phyloP scores from a whole-genome alignment of 148 eudicot genomes.

The Fagopyrum homotropicum region DNA sequence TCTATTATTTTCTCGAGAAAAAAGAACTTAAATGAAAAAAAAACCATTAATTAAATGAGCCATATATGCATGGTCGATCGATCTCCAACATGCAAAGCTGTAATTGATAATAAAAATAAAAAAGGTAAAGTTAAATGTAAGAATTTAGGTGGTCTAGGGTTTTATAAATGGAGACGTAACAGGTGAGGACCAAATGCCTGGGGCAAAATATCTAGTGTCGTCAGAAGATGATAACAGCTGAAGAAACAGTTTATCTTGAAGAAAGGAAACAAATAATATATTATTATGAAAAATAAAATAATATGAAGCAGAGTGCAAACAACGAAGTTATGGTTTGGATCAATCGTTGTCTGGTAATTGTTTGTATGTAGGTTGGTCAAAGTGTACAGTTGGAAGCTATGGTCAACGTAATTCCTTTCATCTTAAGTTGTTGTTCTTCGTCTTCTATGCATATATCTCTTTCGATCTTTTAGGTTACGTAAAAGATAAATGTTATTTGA shows the following conservation, averaged over 20 bases:
- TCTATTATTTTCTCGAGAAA: neutral
- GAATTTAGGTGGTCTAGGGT: neutral
- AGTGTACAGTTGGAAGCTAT: constrained; percentile 18
- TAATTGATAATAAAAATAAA: neutral
- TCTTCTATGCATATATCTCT: neutral
- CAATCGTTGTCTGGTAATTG: constrained; percentile 2
- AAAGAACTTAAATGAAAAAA: neutral
- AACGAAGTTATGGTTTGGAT: constrained; percentile 2
- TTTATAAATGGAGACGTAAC: neutral
- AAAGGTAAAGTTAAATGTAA: neutral
- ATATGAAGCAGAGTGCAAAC: constrained; percentile 16
- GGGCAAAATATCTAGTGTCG: constrained; percentile 13
- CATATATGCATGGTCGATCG: neutral
- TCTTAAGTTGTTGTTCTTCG: neutral
- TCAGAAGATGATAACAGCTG: constrained; percentile 29
- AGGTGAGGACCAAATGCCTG: constrained; percentile 8
- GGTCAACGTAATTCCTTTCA: neutral
- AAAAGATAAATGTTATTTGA: no score
- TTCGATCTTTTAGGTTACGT: neutral
- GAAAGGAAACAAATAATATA: constrained; percentile 11
- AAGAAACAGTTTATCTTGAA: constrained; percentile 12
- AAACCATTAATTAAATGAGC: neutral
- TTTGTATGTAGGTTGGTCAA: constrained; percentile 18
- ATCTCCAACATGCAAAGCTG: neutral
- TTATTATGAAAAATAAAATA: constrained; percentile 1